Evolutionary conservation across 371 early-diverging fungal species (phyloP), one percentile per base, ranked within the genome.

Genomic region (Lichtheimia ornata): DNA sequence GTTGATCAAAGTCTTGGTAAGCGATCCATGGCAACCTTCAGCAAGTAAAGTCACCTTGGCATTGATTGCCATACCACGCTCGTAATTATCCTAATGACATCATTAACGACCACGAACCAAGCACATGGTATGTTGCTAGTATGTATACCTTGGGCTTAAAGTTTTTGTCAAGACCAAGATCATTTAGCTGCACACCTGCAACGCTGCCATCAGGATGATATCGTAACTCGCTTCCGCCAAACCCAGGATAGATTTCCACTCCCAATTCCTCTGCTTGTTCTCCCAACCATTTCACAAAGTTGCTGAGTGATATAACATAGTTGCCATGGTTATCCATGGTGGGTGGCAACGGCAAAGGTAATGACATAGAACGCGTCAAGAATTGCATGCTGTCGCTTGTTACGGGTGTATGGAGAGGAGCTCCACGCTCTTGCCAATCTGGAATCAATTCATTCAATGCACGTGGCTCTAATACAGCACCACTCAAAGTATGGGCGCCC

Each of bases 1-100:
- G 64, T 84, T 79, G 64, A 93, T 85, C 53, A 98, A 73, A 56
- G 89, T 82, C 84, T 98, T 98, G 58, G 98, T 90, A 41, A 98
- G 81, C 24, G 94, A 93, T 12, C 99, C 98, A 64, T 98, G 98
- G 74, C 97, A 97, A 13, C 99, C 99, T 76, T 98, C 99, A 44
- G 96, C 99, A 81, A 98, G 95, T 49, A 97, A 71, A 11, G 98
- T 97, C 24, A 97, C 88, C 73, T 92, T 94, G 47, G 96, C 97
- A 53, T 90, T 92, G 59, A 98, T 85, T 73, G 91, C 95, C 91
- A 98, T 98, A 27, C 99, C 99, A 20, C 94, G 90, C 66, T 97
- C 96, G 71, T 92, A 98, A 45, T 75, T 88, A 51, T 93, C 93
- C 85, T 85, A 61, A 28, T n/a, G 3, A n/a, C 13, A 62, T 51